Conservation (phyloP, 352 stramenopile species). For the Blastocystis sp. region DNA sequence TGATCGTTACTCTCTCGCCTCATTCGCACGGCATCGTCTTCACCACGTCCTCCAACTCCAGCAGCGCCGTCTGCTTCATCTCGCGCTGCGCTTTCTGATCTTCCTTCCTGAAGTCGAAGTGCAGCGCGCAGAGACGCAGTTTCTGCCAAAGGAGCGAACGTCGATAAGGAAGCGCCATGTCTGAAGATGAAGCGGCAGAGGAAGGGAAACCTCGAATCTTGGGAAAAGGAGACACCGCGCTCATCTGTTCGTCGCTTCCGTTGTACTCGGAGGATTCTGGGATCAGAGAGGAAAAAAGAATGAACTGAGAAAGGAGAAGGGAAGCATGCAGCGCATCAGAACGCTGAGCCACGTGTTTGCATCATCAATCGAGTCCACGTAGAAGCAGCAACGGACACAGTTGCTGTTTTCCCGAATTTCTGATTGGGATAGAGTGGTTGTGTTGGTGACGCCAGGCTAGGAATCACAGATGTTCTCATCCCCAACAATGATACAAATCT, state of each 20-base stretch:
- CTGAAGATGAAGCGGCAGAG: background rate
- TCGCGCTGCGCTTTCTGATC: constrained; percentile 63
- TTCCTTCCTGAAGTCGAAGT: constrained; percentile 50
- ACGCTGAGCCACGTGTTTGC: constrained; percentile 4
- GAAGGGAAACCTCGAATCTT: constrained; percentile 1
- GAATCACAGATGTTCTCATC: background rate
- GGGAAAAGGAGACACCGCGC: background rate
- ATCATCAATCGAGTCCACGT: background rate
- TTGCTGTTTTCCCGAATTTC: background rate
- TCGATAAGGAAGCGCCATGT: background rate
- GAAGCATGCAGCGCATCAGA: constrained; percentile 27
- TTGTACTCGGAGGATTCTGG: background rate
- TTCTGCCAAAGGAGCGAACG: constrained; percentile 30
- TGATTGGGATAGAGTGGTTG: background rate
- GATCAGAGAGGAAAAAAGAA: background rate
- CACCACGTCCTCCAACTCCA: constrained; percentile 91
- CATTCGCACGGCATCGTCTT: background rate
- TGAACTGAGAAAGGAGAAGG: background rate
- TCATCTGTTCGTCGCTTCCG: background rate
- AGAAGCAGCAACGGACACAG: background rate
- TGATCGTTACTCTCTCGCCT: constrained; percentile 76
- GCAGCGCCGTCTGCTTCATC: constrained; percentile 91
- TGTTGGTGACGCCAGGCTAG: constrained; percentile 7
- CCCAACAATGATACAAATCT: constrained; percentile 1
- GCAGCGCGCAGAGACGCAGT: constrained; percentile 20